phyloP scores from a whole-genome alignment of 2,329 filamentous ascomycete genomes.

The Pleochaeta shiraiana region DNA sequence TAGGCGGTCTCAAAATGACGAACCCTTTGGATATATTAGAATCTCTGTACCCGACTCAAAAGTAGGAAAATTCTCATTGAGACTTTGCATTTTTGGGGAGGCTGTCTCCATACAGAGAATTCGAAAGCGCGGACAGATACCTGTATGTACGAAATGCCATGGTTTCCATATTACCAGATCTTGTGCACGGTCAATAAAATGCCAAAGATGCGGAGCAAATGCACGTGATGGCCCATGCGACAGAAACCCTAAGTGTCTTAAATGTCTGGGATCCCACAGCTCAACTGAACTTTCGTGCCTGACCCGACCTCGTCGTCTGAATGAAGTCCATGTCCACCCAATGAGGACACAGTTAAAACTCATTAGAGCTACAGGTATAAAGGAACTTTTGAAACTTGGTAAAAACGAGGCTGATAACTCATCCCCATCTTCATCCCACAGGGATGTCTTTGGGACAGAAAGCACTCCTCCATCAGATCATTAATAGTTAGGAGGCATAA shows the following conservation, averaged over 20 bases:
- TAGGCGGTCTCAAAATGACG: not conserved
- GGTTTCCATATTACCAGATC: not conserved
- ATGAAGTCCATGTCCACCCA: not conserved
- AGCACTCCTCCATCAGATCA: not conserved
- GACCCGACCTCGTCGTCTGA: not conserved
- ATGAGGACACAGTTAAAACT: not conserved
- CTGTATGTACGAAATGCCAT: not conserved
- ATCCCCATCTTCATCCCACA: not conserved
- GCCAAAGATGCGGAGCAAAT: not conserved
- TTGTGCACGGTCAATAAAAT: not conserved
- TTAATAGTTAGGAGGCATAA: not conserved
- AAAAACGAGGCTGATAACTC: not conserved
- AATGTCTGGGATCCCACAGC: not conserved
- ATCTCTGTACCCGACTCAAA: not conserved
- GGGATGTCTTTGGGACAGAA: not conserved
- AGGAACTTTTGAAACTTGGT: not conserved
- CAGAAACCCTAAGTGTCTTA: not conserved
- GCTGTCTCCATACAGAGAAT: not conserved
- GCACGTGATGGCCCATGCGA: not conserved
- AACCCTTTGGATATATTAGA: not conserved
- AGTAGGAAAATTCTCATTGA: not conserved
- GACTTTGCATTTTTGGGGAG: not conserved
- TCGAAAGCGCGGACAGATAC: not conserved
- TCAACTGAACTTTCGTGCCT: not conserved
- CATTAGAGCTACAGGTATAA: not conserved